Evolutionary conservation across 345 rosid genomes (phyloP).

Genomic region (Euphorbia tirucalli): DNA sequence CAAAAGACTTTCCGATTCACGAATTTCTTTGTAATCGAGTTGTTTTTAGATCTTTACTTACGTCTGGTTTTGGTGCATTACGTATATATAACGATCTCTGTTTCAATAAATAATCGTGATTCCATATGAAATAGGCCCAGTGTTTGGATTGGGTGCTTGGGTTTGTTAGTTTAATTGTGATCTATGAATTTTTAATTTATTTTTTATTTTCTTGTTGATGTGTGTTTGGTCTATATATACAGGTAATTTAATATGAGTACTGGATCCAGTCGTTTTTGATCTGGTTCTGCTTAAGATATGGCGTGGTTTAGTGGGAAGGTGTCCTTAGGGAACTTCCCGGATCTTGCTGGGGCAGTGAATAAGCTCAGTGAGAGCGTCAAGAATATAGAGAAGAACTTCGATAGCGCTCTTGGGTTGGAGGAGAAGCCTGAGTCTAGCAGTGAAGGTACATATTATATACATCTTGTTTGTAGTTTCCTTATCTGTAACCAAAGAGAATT

Average conservation of each 20-base stretch:
- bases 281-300: conserved; percentile 36
- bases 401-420: conserved; percentile 89
- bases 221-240: conserved; percentile 19
- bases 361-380: conserved; percentile 98
- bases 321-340: conserved; percentile 82
- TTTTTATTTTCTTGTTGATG: conserved; percentile 1
- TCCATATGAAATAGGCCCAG: neutral
- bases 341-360: conserved; percentile 97
- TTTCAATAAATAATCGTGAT: neutral
- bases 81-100: neutral
- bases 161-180: conserved; percentile 4
- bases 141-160: neutral
- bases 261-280: conserved; percentile 11
- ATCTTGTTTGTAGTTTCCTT: neutral
- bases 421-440: conserved; percentile 61
- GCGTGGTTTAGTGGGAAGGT: conserved; percentile 98
- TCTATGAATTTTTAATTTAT: neutral
- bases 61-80: neutral
- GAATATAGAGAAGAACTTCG: conserved; percentile 97
- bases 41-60: neutral
- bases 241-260: conserved; percentile 35
- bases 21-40: neutral
- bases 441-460: conserved; percentile 50
- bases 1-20: neutral
- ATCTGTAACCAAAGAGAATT: neutral